Evolutionary conservation across 148 eudicot species (phyloP), one percentile per base, ranked within the genome.

Genomic region (Vaccinium darrowii): DNA sequence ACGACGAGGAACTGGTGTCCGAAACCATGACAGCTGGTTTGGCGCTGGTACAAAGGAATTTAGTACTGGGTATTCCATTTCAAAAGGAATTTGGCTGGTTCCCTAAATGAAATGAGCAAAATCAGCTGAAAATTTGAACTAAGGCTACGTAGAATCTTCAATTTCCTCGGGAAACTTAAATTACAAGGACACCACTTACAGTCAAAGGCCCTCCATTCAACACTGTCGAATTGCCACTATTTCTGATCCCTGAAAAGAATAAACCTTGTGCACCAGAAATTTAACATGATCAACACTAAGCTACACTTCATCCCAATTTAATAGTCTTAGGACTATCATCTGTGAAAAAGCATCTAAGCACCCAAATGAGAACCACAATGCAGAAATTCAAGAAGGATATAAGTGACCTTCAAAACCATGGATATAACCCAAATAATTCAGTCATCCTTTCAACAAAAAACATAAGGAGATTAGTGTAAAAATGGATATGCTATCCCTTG

Each of bases 21-120:
- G 56, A 23, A 81, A 63, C 21, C 13, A 36, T 23, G 51, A 67
- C 76, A n/a, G 39, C 18, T 25, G 56, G 51, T 65, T 81, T 81
- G 84, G 23, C 58, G 23, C 14, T 49, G 76, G 84, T 49, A 63
- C 16, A 47, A 43, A 16, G 33, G 84, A 63, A 81, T 81, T 81
- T 21, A 82, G 81, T 25, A 53, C 79, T 57, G 83, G 90, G 75
- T 57, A 79, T 13, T 54, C 86, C 62, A 84, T 8, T 51, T 15
- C 30, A 82, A 85, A 69, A 67, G 85, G 80, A 71, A 79, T 51
- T 56, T 75, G 82, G 78, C 69, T 76, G 43, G 77, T 78, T 47
- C 84, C 89, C 90, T 89, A 82, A 82, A 87, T 58, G 13, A 80
- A 75, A 52, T 65, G 19, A 63, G 23, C 57, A 63, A 49, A 65